These are phyloP conservation scores for Gardenia jasminoides DNA, from an alignment of 257 asterid species.

Conservation along the genomic window DNA sequence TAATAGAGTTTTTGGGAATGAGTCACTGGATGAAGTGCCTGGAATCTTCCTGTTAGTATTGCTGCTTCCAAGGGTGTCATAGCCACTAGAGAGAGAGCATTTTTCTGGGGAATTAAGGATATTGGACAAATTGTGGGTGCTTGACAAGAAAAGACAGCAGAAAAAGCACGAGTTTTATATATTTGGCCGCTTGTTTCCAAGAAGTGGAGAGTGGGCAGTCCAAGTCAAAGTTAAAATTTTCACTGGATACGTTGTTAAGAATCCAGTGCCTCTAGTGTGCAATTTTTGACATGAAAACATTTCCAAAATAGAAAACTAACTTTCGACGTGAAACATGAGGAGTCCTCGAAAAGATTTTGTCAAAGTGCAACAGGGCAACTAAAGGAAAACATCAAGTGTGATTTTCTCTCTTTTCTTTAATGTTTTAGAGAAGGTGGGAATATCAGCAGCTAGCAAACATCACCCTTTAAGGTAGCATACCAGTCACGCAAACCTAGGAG, in stretches of 20 bases:
- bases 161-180: too few relatives aligned
- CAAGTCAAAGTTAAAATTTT: background rate
- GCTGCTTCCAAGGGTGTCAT: background rate
- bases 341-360: background rate
- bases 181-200: background rate
- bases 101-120: background rate
- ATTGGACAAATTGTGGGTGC: background rate
- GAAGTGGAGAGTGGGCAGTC: slow-evolving; percentile 5
- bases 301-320: background rate
- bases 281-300: background rate
- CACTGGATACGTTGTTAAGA: background rate
- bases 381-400: background rate
- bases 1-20: background rate
- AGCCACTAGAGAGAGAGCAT: background rate
- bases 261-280: background rate
- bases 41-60: background rate
- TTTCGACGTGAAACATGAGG: too few relatives aligned
- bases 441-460: background rate
- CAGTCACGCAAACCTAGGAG: background rate
- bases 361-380: background rate
- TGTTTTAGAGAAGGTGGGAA: background rate
- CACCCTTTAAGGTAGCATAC: background rate
- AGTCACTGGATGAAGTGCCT: background rate
- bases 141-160: background rate
- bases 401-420: too few relatives aligned